Conservation (phyloP, 257 asterid species). For the Lantana camara region DNA sequence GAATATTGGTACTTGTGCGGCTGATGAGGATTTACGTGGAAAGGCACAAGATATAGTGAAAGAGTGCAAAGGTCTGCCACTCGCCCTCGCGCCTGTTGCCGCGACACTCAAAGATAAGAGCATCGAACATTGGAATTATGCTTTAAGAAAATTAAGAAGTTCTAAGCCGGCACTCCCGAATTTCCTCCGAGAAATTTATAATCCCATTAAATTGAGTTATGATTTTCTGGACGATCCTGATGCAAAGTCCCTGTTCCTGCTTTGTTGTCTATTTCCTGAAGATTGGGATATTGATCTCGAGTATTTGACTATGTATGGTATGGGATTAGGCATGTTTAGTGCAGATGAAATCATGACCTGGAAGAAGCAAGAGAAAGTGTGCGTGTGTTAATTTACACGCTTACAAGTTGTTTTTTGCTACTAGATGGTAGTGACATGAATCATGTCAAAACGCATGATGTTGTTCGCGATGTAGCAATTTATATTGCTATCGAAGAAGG, state of each 20-base stretch:
- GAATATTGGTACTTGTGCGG: conserved; percentile 3
- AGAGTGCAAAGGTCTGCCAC: conserved; percentile 37
- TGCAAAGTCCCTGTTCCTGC: not conserved
- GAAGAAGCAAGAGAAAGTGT: conserved; percentile 18
- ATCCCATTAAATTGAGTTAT: conserved; percentile 1
- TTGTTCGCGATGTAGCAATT: conserved; percentile 5
- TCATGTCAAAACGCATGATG: conserved; percentile 12
- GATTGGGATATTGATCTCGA: conserved; percentile 8
- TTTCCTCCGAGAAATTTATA: not conserved
- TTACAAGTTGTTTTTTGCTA: not conserved
- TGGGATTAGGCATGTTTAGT: conserved; percentile 5
- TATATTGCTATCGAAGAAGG: not conserved
- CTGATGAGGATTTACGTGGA: not conserved
- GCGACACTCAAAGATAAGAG: conserved; percentile 9
- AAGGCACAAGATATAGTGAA: conserved; percentile 26
- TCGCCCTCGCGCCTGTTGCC: conserved; percentile 30
- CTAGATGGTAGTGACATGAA: not conserved
- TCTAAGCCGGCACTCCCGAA: not conserved
- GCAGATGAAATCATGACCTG: conserved; percentile 9
- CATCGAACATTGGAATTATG: conserved; percentile 16
- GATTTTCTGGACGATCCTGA: not conserved
- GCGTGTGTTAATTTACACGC: not conserved
- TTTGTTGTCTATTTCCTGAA: conserved; percentile 8
- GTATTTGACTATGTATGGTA: conserved; percentile 4
- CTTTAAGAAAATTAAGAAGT: conserved; percentile 6